phyloP scores from a whole-genome alignment of 495 filamentous ascomycete genomes.

The Alectoria sarmentosa region DNA sequence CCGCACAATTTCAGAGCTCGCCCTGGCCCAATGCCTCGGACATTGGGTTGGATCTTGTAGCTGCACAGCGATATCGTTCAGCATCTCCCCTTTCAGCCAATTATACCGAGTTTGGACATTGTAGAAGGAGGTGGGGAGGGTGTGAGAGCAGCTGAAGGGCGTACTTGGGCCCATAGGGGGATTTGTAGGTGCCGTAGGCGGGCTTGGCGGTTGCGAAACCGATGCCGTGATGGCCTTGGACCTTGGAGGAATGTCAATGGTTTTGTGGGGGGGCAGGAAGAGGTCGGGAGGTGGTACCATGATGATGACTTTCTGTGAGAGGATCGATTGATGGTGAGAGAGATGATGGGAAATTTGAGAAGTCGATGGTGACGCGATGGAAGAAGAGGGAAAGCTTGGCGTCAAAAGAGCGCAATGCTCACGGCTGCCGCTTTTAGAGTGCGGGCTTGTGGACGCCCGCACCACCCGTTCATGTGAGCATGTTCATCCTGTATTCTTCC shows the following conservation, averaged over 20 bases:
- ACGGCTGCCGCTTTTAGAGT: no score
- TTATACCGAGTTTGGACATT: no score
- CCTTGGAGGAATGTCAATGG: slow-evolving; percentile 1
- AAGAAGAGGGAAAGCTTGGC: no score
- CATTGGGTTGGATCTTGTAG: slow-evolving; percentile 43
- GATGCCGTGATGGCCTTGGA: slow-evolving; percentile 27
- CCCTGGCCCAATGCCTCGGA: slow-evolving; percentile 44
- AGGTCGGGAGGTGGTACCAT: neutral
- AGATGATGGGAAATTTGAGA: neutral
- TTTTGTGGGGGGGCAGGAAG: no score
- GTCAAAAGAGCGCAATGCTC: no score
- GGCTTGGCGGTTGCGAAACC: slow-evolving; percentile 24
- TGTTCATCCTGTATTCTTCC: neutral
- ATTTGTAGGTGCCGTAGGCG: slow-evolving; percentile 35
- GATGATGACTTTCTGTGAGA: neutral
- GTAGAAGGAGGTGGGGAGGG: neutral
- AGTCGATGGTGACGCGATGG: no score
- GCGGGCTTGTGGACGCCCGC: no score
- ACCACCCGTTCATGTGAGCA: no score
- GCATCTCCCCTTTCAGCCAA: no score
- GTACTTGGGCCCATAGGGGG: slow-evolving; percentile 40
- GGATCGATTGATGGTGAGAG: neutral
- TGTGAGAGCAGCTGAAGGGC: neutral
- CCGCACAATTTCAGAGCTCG: slow-evolving; percentile 44
- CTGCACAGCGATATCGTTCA: slow-evolving; percentile 29